phyloP scores from a whole-genome alignment of 108 stramenopile genomes.

The Nitzschia sp. region DNA sequence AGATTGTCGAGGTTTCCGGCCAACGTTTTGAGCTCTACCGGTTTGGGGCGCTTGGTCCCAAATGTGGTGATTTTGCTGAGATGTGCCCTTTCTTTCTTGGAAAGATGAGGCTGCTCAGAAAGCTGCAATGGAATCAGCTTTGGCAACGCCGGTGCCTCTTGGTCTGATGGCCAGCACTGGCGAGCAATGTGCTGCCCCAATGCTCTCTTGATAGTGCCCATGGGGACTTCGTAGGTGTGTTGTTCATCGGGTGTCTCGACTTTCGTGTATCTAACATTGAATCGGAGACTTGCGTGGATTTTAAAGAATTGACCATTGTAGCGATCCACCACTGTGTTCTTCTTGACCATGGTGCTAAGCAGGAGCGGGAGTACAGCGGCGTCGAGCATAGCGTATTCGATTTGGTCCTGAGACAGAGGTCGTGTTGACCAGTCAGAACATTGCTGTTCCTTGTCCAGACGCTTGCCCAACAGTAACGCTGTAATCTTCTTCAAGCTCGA shows the following conservation, averaged over 20 bases:
- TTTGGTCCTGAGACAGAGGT: constrained; percentile 36
- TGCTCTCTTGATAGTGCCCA: constrained; percentile 18
- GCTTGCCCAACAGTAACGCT: constrained; percentile 26
- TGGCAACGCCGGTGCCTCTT: constrained; percentile 25
- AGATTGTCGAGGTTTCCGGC: constrained; percentile 24
- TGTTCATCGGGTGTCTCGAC: constrained; percentile 15
- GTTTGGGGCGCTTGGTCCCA: constrained; percentile 11
- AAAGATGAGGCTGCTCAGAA: background rate
- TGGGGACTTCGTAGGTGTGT: constrained; percentile 17
- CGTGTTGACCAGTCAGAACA: constrained; percentile 45
- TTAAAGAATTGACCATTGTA: constrained; percentile 35
- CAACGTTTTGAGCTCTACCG: constrained; percentile 21
- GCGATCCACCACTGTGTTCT: background rate
- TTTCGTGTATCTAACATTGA: constrained; percentile 17
- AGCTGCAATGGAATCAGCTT: constrained; percentile 5
- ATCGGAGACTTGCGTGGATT: constrained; percentile 4
- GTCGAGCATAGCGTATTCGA: constrained; percentile 43
- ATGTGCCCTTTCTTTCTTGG: constrained; percentile 27
- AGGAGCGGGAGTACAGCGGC: constrained; percentile 39
- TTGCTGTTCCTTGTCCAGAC: constrained; percentile 50
- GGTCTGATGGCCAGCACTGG: constrained; percentile 33
- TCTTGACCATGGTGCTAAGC: constrained; percentile 19
- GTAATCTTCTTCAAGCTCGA: constrained; percentile 38
- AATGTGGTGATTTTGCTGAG: constrained; percentile 6
- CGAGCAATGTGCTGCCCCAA: constrained; percentile 29